These are phyloP conservation scores for Corymbia calophylla DNA, from an alignment of 441 rosid genomes.

Conservation along the genomic window DNA sequence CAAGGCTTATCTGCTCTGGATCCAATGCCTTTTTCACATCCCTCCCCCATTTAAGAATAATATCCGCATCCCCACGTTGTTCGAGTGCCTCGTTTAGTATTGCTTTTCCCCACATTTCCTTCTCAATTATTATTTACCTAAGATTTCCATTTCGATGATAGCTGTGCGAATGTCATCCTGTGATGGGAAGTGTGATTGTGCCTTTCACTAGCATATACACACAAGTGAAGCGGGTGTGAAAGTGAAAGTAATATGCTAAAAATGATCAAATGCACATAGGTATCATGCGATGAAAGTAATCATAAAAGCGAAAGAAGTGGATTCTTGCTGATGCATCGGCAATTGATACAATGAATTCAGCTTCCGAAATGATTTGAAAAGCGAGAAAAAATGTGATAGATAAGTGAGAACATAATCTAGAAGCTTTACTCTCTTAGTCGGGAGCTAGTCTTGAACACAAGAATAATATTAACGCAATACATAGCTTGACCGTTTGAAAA, in stretches of 20 bases:
- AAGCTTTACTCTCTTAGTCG: neutral
- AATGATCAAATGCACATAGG: neutral
- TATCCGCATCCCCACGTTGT: constrained; percentile 24
- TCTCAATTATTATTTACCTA: neutral
- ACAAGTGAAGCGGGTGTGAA: neutral
- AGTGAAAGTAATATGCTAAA: neutral
- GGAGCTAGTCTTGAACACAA: neutral
- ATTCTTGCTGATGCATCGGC: neutral
- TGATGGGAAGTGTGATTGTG: neutral
- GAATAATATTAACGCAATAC: neutral
- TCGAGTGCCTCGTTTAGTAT: neutral
- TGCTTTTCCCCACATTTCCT: neutral
- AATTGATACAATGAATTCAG: neutral
- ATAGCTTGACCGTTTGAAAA: neutral
- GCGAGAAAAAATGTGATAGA: neutral
- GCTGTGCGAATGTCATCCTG: neutral
- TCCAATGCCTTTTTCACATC: constrained; percentile 6
- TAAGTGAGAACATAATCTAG: neutral
- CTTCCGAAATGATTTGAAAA: neutral
- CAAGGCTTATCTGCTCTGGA: constrained; percentile 21
- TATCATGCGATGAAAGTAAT: neutral
- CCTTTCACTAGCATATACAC: neutral
- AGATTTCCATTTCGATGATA: neutral
- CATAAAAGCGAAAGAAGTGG: neutral
- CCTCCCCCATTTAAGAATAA: constrained; percentile 2